phyloP scores from a whole-genome alignment of 768 basidiomycete species.

The Trametes cinnabarina region DNA sequence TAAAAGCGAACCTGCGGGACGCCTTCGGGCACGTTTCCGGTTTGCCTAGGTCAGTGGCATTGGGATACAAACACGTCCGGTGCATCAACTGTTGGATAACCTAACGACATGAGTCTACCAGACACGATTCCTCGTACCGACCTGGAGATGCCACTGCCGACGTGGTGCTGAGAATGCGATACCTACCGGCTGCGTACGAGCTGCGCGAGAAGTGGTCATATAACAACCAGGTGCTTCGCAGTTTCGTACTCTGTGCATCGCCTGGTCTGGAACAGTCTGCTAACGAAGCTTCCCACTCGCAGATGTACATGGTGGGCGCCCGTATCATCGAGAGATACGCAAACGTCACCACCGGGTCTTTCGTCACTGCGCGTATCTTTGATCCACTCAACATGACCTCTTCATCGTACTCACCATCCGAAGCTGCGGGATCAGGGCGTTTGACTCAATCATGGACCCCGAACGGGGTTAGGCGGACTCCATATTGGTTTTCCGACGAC shows the following conservation, averaged over 20 bases:
- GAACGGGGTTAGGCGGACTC: constrained; percentile 31
- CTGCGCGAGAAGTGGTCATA: constrained; percentile 39
- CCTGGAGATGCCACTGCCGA: constrained; percentile 28
- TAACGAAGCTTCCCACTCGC: not conserved
- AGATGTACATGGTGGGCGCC: constrained; percentile 40
- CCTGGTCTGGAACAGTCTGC: not conserved
- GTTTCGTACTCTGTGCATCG: not conserved
- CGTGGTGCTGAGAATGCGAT: constrained; percentile 24
- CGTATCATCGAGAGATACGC: constrained; percentile 36
- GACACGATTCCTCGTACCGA: constrained; percentile 36
- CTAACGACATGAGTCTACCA: not conserved
- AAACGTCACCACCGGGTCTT: constrained; percentile 34
- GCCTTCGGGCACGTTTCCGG: constrained; percentile 42
- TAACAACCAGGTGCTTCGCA: constrained; percentile 34
- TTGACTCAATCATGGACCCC: constrained; percentile 34
- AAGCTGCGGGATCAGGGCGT: constrained; percentile 34
- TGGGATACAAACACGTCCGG: too few relatives aligned
- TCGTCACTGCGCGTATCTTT: constrained; percentile 43
- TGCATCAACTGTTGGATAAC: too few relatives aligned
- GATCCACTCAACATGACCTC: constrained; percentile 40
- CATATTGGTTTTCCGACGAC: constrained; percentile 34
- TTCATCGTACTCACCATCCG: constrained; percentile 38
- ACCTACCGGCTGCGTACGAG: constrained; percentile 34
- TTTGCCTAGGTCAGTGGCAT: constrained; percentile 30
- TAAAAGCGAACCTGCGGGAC: constrained; percentile 36